Evolutionary conservation across 106 monocot genomes (phyloP).

Genomic region (Dioscorea alata): DNA sequence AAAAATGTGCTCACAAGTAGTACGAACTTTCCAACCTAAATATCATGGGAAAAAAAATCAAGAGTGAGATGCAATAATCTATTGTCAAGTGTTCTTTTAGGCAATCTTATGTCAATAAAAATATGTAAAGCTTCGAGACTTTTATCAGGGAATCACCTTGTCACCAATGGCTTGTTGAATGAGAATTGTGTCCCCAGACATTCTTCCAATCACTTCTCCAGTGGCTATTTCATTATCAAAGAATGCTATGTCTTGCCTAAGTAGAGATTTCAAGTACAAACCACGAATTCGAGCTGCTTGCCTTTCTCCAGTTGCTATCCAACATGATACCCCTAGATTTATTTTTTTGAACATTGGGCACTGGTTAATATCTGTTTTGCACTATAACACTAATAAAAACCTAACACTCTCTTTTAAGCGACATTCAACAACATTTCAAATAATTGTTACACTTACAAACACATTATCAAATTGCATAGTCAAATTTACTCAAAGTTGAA

Average conservation of each 20-base stretch:
- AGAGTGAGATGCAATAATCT: not conserved
- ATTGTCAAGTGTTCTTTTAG: not conserved
- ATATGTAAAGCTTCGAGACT: not conserved
- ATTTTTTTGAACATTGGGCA: too few species aligned
- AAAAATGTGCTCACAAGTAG: conserved; percentile 59
- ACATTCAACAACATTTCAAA: too few species aligned
- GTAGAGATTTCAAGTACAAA: conserved; percentile 52
- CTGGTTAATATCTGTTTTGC: too few species aligned
- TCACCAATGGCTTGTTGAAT: conserved; percentile 86
- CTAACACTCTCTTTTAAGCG: too few species aligned
- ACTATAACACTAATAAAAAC: too few species aligned
- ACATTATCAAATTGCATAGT: too few species aligned
- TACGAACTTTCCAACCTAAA: conserved; percentile 57
- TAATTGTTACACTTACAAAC: too few species aligned
- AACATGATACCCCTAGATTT: conserved; percentile 66
- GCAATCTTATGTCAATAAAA: not conserved
- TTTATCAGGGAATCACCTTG: conserved; percentile 34
- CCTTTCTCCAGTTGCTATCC: conserved; percentile 81
- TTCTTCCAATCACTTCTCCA: conserved; percentile 69
- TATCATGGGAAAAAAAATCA: not conserved
- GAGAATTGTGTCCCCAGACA: conserved; percentile 78
- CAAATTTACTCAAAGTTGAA: too few species aligned
- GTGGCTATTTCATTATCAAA: conserved; percentile 69
- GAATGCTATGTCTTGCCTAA: conserved; percentile 77
- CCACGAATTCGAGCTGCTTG: conserved; percentile 64